phyloP scores from a whole-genome alignment of 1,284 basidiomycete genomes.

The Microbotryum silenes-acaulis region DNA sequence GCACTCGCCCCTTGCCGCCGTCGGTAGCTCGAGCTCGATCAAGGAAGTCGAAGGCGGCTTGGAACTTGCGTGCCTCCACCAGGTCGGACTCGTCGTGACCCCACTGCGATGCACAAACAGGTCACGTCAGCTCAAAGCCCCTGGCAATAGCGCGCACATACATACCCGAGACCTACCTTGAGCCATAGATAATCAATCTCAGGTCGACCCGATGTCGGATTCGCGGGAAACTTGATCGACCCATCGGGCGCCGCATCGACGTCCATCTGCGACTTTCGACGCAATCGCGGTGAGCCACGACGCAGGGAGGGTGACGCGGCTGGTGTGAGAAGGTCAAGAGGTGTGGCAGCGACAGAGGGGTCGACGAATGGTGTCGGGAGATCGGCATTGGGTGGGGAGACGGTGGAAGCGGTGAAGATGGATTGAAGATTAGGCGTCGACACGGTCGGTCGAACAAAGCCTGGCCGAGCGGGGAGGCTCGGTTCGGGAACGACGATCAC shows the following conservation, averaged over 20 bases:
- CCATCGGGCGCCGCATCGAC: neutral
- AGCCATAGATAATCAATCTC: conserved; percentile 84
- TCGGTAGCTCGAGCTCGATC: conserved; percentile 65
- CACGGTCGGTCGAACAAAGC: conserved; percentile 45
- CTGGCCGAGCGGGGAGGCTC: conserved; percentile 14
- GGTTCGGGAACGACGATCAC: neutral
- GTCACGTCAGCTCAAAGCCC: conserved; percentile 6
- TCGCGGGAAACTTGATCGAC: conserved; percentile 38
- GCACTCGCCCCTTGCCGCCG: conserved; percentile 52
- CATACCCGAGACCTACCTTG: conserved; percentile 76
- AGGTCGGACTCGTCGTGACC: conserved; percentile 87
- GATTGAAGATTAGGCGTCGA: conserved; percentile 58
- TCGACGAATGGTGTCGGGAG: conserved; percentile 6
- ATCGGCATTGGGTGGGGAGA: conserved; percentile 36
- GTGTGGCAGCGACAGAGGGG: neutral
- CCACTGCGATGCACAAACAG: conserved; percentile 78
- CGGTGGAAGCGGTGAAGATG: conserved; percentile 23
- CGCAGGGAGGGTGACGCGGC: neutral
- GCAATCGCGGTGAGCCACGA: conserved; percentile 5
- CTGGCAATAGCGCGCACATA: conserved; percentile 42
- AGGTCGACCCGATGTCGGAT: conserved; percentile 58
- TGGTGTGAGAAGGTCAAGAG: neutral
- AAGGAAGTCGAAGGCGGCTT: conserved; percentile 55
- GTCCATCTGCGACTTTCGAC: conserved; percentile 2
- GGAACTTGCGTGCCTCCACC: conserved; percentile 44